Conservation (phyloP, 208 protist genomes). For the Wallacemonas rigidus region DNA sequence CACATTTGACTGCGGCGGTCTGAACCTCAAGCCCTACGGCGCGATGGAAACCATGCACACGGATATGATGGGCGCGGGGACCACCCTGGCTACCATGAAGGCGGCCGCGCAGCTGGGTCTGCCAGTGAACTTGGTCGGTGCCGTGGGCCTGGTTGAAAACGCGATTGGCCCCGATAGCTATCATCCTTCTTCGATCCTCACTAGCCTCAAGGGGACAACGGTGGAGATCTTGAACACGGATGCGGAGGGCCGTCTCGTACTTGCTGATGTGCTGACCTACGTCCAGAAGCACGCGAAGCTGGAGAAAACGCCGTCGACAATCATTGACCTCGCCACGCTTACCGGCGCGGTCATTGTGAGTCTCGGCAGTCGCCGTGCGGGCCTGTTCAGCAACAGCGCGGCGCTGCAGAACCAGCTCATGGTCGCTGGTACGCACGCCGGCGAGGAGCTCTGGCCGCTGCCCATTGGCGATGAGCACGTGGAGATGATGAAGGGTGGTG, state of each 20-base stretch:
- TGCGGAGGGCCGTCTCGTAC: constrained; percentile 90
- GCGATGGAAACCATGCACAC: constrained; percentile 94
- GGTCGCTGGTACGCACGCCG: constrained; percentile 45
- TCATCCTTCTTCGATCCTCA: constrained; percentile 82
- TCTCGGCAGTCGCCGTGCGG: constrained; percentile 77
- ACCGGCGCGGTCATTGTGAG: constrained; percentile 86
- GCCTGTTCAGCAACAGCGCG: constrained; percentile 61
- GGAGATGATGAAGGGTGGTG: constrained; percentile 63
- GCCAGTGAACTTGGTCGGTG: constrained; percentile 76
- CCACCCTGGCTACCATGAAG: constrained; percentile 74
- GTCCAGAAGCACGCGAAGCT: constrained; percentile 71
- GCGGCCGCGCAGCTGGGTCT: constrained; percentile 63
- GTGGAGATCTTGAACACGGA: constrained; percentile 93
- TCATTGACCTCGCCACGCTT: constrained; percentile 92
- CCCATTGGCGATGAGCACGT: constrained; percentile 82
- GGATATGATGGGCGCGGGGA: constrained; percentile 93
- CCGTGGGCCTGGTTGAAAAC: constrained; percentile 88
- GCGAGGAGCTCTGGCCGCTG: constrained; percentile 88
- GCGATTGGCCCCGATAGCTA: constrained; percentile 83
- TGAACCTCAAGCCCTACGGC: constrained; percentile 88
- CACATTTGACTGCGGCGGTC: constrained; percentile 91
- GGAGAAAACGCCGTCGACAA: constrained; percentile 48
- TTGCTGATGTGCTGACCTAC: constrained; percentile 90
- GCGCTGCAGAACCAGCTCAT: constrained; percentile 50
- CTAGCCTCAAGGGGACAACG: constrained; percentile 72